Conservation (phyloP, 129 eudicot genomes). For the Flaveria robusta region DNA sequence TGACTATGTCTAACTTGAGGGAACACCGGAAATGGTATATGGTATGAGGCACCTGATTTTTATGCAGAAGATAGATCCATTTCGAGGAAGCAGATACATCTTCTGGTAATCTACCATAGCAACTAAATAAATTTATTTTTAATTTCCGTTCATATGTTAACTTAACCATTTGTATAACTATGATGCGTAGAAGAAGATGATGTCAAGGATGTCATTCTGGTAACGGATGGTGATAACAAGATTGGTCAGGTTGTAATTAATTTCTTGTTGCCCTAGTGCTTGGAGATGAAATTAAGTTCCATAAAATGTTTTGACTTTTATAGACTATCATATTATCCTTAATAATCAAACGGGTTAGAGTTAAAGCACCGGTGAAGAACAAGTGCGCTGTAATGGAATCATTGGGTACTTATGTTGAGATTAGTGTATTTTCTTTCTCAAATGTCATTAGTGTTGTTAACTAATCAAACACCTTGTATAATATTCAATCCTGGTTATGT, state of each 20-base stretch:
- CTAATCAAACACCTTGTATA: conserved; percentile 15
- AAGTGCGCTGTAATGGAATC: conserved; percentile 84
- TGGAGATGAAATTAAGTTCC: conserved; percentile 10
- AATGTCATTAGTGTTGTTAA: neutral
- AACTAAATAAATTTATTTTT: neutral
- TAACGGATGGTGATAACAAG: conserved; percentile 87
- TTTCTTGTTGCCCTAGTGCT: neutral
- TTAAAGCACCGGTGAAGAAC: conserved; percentile 89
- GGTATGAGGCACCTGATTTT: conserved; percentile 94
- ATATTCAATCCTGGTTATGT: conserved; percentile 23
- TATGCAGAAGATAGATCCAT: conserved; percentile 55
- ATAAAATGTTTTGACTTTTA: conserved; percentile 26
- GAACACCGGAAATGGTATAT: too few relatives aligned
- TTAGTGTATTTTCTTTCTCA: conserved; percentile 29
- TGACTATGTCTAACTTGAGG: too few relatives aligned
- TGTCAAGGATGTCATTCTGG: conserved; percentile 78
- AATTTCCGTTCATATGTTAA: conserved; percentile 21
- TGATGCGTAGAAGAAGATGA: conserved; percentile 62
- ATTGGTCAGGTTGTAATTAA: conserved; percentile 78
- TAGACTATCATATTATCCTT: conserved; percentile 81
- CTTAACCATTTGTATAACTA: conserved; percentile 25
- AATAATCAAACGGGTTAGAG: conserved; percentile 76
- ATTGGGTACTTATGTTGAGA: conserved; percentile 96
- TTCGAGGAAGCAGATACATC: conserved; percentile 49
- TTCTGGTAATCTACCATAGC: conserved; percentile 46